Evolutionary conservation across 1,284 basidiomycete species (phyloP).

Genomic region (Cystobasidium pallidum): DNA sequence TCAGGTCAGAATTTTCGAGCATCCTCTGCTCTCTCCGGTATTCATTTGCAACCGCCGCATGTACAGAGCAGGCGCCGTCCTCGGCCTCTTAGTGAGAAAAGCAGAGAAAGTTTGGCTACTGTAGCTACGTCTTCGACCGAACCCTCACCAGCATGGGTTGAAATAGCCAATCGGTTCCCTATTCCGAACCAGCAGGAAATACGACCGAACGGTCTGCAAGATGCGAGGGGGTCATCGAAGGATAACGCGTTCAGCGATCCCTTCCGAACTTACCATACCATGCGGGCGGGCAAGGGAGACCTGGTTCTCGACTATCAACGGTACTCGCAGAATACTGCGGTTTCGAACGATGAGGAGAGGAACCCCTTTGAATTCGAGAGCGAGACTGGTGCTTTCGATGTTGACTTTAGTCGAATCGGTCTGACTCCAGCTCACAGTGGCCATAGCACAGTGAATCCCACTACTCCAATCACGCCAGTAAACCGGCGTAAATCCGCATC

Average conservation of each 20-base stretch:
- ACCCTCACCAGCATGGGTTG: constrained; percentile 1
- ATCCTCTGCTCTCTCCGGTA: constrained; percentile 19
- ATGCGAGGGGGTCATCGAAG: background rate
- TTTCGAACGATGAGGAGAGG: constrained; percentile 6
- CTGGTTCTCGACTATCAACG: background rate
- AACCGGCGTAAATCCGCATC: constrained; percentile 12
- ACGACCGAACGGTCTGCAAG: no score
- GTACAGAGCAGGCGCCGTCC: background rate
- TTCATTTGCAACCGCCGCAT: constrained; percentile 28
- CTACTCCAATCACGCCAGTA: constrained; percentile 20
- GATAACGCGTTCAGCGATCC: constrained; percentile 21
- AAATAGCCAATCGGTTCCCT: background rate
- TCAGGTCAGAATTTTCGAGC: background rate
- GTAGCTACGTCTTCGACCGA: background rate
- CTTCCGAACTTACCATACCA: background rate
- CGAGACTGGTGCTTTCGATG: background rate
- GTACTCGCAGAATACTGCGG: background rate
- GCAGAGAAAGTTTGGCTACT: constrained; percentile 5
- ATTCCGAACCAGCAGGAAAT: background rate
- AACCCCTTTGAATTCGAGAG: constrained; percentile 32
- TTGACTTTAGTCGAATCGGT: constrained; percentile 23
- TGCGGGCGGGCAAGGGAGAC: background rate
- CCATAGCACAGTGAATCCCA: constrained; percentile 20
- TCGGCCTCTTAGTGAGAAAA: background rate
- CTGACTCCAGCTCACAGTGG: constrained; percentile 10